Conservation (phyloP, 2,329 filamentous ascomycete species). For the Ramichloridium luteum region DNA sequence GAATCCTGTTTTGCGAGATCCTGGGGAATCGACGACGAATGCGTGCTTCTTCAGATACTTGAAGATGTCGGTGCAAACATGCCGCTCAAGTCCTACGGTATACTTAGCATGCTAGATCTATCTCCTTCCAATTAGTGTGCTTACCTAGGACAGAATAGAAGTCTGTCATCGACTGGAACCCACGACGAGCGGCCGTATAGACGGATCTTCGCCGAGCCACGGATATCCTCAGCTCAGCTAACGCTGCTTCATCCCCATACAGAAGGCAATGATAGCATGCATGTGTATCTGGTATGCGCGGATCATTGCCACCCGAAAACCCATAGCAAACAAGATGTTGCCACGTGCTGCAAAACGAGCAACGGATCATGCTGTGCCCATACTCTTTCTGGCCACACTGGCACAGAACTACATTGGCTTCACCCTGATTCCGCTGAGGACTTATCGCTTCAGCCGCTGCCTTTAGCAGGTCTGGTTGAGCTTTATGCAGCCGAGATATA, state of each 20-base stretch:
- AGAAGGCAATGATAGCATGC: conserved; percentile 37
- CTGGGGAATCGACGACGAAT: conserved; percentile 12
- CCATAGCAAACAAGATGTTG: conserved; percentile 39
- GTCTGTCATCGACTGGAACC: too few species aligned
- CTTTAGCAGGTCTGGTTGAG: conserved; percentile 8
- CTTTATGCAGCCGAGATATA: conserved; percentile 4
- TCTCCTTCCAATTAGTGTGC: too few species aligned
- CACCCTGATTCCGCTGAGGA: conserved; percentile 5
- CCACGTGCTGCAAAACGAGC: conserved; percentile 32
- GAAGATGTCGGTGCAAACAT: too few species aligned
- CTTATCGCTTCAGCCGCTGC: conserved; percentile 10
- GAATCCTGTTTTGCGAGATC: conserved; percentile 12
- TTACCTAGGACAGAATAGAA: too few species aligned
- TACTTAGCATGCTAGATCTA: too few species aligned
- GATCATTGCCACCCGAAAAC: conserved; percentile 27
- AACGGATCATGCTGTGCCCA: conserved; percentile 34
- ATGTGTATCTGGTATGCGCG: conserved; percentile 30
- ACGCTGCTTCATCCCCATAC: conserved; percentile 9
- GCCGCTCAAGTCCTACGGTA: too few species aligned
- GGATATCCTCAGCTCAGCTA: conserved; percentile 9
- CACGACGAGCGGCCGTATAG: too few species aligned
- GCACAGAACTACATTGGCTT: conserved; percentile 25
- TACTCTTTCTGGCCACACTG: conserved; percentile 30
- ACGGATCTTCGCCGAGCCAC: too few species aligned
- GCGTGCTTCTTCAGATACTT: conserved; percentile 11